phyloP scores from a whole-genome alignment of 306 rosid species.

The Urtica urens region DNA sequence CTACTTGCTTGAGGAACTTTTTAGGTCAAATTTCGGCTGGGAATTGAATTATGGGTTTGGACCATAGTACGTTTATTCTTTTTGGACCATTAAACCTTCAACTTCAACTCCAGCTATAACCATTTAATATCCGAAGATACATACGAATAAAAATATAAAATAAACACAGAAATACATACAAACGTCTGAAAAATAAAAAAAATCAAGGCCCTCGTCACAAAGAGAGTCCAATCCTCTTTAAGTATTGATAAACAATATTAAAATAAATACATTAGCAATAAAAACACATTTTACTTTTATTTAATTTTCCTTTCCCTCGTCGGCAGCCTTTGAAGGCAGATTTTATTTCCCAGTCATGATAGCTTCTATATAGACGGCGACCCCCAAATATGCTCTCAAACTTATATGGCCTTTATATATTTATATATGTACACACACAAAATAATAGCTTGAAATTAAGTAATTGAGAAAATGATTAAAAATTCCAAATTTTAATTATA shows the following conservation, averaged over 20 bases:
- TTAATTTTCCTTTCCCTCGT: background rate
- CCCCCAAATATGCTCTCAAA: conserved; percentile 5
- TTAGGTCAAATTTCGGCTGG: conserved; percentile 19
- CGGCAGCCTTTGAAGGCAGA: too few species aligned
- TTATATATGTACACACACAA: too few species aligned
- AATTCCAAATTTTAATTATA: too few species aligned
- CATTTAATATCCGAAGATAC: conserved; percentile 25
- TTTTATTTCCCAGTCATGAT: background rate
- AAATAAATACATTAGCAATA: background rate
- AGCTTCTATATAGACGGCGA: background rate
- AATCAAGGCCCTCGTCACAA: too few species aligned
- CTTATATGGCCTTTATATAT: conserved; percentile 1
- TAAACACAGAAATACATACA: background rate
- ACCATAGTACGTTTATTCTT: conserved; percentile 10
- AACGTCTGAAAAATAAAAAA: background rate
- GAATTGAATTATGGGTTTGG: conserved; percentile 19
- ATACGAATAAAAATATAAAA: conserved; percentile 6
- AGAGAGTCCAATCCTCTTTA: background rate
- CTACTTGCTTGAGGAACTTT: conserved; percentile 7
- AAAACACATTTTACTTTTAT: background rate
- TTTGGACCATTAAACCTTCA: conserved; percentile 21
- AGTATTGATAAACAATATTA: conserved; percentile 10
- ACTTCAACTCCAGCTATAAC: conserved; percentile 15
- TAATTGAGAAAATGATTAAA: too few species aligned
- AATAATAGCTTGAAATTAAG: too few species aligned